Percentiles rank a stretch among this genome's conserved stretches.
phyloP scores from a whole-genome alignment of 2,329 filamentous ascomycete genomes.

The Chaetomiaceae sp. region DNA sequence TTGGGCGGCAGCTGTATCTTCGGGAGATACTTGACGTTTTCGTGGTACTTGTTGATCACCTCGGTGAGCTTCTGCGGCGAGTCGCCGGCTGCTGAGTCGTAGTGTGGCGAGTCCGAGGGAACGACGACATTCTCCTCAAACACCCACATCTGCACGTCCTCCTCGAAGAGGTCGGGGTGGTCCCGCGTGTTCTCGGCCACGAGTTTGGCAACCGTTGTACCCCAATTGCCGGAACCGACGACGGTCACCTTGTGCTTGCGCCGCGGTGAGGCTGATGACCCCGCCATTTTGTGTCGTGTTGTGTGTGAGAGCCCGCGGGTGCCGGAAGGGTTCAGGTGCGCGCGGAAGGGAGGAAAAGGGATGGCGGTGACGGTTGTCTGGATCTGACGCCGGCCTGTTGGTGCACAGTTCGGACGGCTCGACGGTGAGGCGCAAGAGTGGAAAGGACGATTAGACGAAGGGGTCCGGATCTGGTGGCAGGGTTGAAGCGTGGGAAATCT shows the following conservation, averaged over 20 bases:
- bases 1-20: slow-evolving; percentile 77
- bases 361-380: neutral
- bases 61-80: slow-evolving; percentile 79
- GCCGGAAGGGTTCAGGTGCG: neutral
- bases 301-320: slow-evolving; percentile 8
- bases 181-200: slow-evolving; percentile 83
- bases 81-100: slow-evolving; percentile 56
- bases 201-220: slow-evolving; percentile 95
- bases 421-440: neutral
- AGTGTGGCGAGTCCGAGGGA: slow-evolving; percentile 64
- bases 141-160: slow-evolving; percentile 97
- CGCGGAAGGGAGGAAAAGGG: neutral
- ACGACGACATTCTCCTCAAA: slow-evolving; percentile 85
- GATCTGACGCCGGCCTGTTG: neutral
- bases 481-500: slow-evolving; percentile 8
- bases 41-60: slow-evolving; percentile 86
- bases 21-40: slow-evolving; percentile 98
- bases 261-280: slow-evolving; percentile 37
- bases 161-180: slow-evolving; percentile 75
- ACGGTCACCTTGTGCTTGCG: slow-evolving; percentile 91
- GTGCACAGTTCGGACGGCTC: slow-evolving; percentile 1
- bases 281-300: slow-evolving; percentile 25
- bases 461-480: slow-evolving; percentile 6
- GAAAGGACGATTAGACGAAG: slow-evolving; percentile 11
- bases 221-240: slow-evolving; percentile 96